A percentile compares a stretch with the other conserved stretches of the same genome.
These are phyloP conservation scores for Phytophthora agathidicida DNA, from an alignment of 352 stramenopile species.

Conservation along the genomic window DNA sequence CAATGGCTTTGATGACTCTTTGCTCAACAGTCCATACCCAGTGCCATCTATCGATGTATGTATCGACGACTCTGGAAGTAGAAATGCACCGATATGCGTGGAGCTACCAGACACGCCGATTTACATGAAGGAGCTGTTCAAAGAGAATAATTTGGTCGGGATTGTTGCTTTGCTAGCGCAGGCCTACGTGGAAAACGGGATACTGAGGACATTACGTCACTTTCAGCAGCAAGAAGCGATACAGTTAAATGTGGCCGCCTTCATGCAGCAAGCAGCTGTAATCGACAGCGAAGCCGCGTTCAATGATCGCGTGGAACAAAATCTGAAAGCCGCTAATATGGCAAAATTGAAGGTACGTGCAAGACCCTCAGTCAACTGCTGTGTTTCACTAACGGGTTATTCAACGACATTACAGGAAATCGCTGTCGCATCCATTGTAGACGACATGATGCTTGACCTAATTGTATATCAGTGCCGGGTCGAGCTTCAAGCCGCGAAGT, in stretches of 20 bases:
- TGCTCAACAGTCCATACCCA: background rate
- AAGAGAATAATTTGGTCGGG: slow-evolving; percentile 32
- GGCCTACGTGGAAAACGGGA: slow-evolving; percentile 47
- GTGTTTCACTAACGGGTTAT: background rate
- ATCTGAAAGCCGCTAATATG: slow-evolving; percentile 42
- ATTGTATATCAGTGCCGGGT: slow-evolving; percentile 63
- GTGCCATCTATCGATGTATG: background rate
- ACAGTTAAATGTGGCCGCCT: slow-evolving; percentile 42
- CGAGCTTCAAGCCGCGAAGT: slow-evolving; percentile 59
- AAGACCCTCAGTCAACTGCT: background rate
- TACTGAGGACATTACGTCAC: slow-evolving; percentile 40
- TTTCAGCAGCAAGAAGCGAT: slow-evolving; percentile 60
- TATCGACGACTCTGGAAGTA: slow-evolving; percentile 1
- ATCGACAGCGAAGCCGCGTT: slow-evolving; percentile 22
- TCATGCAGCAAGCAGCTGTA: slow-evolving; percentile 24
- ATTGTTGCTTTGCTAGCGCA: slow-evolving; percentile 53
- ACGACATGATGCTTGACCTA: slow-evolving; percentile 66
- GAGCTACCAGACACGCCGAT: slow-evolving; percentile 15
- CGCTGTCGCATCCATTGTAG: slow-evolving; percentile 51
- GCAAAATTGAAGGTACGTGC: slow-evolving; percentile 44
- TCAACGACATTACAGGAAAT: slow-evolving; percentile 39
- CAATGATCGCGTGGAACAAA: slow-evolving; percentile 27
- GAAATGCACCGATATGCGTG: slow-evolving; percentile 1
- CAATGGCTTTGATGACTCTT: background rate
- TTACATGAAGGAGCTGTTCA: slow-evolving; percentile 26